Conservation (phyloP, 768 basidiomycete genomes). For the Pluteus cervinus region DNA sequence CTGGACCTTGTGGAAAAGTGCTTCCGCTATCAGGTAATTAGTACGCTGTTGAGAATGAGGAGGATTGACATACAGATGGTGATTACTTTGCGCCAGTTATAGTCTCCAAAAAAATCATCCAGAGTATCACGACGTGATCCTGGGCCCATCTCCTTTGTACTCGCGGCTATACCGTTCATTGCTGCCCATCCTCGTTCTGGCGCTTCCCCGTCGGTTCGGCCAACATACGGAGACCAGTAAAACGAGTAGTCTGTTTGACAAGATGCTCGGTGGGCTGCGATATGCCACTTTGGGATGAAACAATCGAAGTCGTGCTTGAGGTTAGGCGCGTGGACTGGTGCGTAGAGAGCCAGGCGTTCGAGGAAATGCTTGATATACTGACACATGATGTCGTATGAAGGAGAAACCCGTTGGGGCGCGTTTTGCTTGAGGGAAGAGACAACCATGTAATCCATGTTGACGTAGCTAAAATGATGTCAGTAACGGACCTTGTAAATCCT, state of each 20-base stretch:
- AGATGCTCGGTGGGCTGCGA: not conserved
- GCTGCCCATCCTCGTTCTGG: constrained; percentile 23
- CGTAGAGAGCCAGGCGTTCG: constrained; percentile 8
- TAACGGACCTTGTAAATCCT: not conserved
- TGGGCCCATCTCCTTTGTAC: constrained; percentile 26
- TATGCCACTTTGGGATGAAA: not conserved
- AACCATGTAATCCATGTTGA: constrained; percentile 21
- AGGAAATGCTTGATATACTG: constrained; percentile 19
- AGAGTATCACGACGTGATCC: constrained; percentile 19
- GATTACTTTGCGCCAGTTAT: constrained; percentile 7
- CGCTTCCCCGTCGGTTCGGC: constrained; percentile 24
- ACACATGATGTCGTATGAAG: constrained; percentile 23
- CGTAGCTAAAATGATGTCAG: constrained; percentile 6
- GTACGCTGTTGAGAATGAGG: too few relatives aligned
- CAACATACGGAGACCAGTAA: constrained; percentile 15
- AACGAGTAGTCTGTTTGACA: constrained; percentile 17
- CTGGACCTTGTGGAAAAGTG: constrained; percentile 8
- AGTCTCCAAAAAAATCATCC: constrained; percentile 18
- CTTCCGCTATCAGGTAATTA: constrained; percentile 3
- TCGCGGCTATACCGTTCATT: constrained; percentile 15
- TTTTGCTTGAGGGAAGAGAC: constrained; percentile 12
- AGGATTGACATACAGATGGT: not conserved
- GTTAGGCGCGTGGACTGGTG: not conserved
- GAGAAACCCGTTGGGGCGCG: constrained; percentile 4
- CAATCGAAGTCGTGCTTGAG: constrained; percentile 13